Evolutionary conservation across 179 eudicot genomes (phyloP).

Genomic region (Heliamphora pulchella): DNA sequence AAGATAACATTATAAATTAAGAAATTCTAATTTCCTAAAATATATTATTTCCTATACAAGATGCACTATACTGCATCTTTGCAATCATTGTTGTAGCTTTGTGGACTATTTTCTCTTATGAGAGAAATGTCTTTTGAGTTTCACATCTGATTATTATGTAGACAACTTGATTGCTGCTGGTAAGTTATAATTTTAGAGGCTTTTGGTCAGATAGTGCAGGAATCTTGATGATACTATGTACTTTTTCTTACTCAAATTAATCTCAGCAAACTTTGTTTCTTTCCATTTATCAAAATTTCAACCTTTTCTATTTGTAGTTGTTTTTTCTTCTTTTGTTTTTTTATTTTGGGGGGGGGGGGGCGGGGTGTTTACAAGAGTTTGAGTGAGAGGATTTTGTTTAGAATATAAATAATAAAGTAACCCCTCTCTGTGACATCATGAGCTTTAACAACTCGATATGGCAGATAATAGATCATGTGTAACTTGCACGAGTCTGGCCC

Average conservation of each 20-base stretch:
- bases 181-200: background rate
- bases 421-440: too few relatives aligned
- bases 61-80: background rate
- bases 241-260: background rate
- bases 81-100: background rate
- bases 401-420: too few relatives aligned
- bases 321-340: background rate
- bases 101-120: background rate
- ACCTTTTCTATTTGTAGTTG: background rate
- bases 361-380: too few relatives aligned
- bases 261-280: background rate
- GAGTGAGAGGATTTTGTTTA: too few relatives aligned
- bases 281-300: background rate
- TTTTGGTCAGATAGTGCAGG: background rate
- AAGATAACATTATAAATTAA: too few relatives aligned
- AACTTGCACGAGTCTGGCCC: too few relatives aligned
- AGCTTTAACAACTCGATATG: too few relatives aligned
- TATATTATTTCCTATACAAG: background rate
- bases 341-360: too few relatives aligned
- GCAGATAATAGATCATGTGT: too few relatives aligned
- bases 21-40: too few relatives aligned
- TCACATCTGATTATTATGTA: background rate
- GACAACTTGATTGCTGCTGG: background rate
- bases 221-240: background rate
- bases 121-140: background rate